Conservation (phyloP, 2,329 filamentous ascomycete species). For the Clarireedia homoeocarpa region DNA sequence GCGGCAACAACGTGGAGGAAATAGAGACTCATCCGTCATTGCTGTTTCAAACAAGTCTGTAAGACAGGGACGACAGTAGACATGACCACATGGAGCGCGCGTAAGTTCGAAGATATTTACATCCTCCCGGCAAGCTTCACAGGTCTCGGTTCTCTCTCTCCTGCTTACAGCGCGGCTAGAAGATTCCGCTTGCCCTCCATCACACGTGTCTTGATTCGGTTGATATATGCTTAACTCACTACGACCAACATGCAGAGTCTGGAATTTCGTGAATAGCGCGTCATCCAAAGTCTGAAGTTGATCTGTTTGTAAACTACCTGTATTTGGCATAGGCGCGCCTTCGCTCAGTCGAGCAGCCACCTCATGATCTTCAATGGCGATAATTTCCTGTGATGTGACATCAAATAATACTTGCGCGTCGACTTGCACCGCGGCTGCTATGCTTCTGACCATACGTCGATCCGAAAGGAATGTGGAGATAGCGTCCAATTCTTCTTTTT, state of each 20-base stretch:
- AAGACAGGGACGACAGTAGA: conserved; percentile 46
- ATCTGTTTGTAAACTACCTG: not conserved
- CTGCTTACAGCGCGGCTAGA: conserved; percentile 6
- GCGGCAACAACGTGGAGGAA: conserved; percentile 47
- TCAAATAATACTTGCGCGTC: conserved; percentile 14
- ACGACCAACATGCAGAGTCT: conserved; percentile 10
- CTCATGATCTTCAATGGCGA: conserved; percentile 12
- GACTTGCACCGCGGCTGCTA: conserved; percentile 18
- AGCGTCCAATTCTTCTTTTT: conserved; percentile 13
- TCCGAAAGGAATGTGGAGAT: conserved; percentile 11
- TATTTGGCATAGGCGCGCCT: not conserved
- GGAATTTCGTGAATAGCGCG: conserved; percentile 17
- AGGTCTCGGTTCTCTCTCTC: not conserved
- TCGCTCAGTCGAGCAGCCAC: conserved; percentile 11
- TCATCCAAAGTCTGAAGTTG: conserved; percentile 11
- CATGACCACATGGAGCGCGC: conserved; percentile 35
- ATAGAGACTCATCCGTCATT: conserved; percentile 42
- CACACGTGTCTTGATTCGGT: not conserved
- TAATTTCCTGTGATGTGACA: conserved; percentile 11
- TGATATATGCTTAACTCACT: not conserved
- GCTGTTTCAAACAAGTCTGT: conserved; percentile 36
- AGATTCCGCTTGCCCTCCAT: conserved; percentile 1
- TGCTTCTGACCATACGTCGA: conserved; percentile 15
- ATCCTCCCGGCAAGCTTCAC: conserved; percentile 12
- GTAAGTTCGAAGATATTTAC: conserved; percentile 12